Percentiles rank a stretch among this genome's conserved stretches.
These are phyloP conservation scores for Cetraspora pellucida DNA, from an alignment of 192 early-diverging fungal genomes.

Conservation along the genomic window DNA sequence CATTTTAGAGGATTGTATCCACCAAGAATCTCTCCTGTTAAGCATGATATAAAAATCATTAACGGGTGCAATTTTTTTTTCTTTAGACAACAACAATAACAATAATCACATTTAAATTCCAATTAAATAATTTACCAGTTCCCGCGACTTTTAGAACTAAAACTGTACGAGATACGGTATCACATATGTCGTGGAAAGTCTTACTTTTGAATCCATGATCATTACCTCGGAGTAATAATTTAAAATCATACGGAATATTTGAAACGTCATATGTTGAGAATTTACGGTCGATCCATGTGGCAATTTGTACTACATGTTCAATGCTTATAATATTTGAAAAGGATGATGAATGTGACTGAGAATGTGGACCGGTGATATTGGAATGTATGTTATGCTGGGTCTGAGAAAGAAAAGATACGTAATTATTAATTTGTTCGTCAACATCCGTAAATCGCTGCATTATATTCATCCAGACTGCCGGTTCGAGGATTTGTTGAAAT, in stretches of 20 bases:
- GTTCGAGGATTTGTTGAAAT: background rate
- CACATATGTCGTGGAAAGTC: background rate
- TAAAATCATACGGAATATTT: background rate
- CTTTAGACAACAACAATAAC: too few relatives aligned
- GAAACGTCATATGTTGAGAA: background rate
- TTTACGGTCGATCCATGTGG: background rate
- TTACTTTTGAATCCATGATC: background rate
- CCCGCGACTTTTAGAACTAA: background rate
- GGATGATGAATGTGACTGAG: background rate
- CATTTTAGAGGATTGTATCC: background rate
- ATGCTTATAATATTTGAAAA: background rate
- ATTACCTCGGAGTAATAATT: background rate
- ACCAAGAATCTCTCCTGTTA: background rate
- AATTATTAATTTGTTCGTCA: background rate
- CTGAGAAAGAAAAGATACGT: background rate
- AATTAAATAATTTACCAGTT: background rate
- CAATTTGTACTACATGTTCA: background rate
- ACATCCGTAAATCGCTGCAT: background rate
- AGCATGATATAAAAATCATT: too few relatives aligned
- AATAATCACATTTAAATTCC: too few relatives aligned
- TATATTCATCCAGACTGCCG: background rate
- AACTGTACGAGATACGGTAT: background rate
- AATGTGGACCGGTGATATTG: background rate
- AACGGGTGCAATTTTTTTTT: too few relatives aligned
- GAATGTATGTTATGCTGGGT: background rate